phyloP scores from a whole-genome alignment of 1,139 yeast species.

The Candida sanyaensis region DNA sequence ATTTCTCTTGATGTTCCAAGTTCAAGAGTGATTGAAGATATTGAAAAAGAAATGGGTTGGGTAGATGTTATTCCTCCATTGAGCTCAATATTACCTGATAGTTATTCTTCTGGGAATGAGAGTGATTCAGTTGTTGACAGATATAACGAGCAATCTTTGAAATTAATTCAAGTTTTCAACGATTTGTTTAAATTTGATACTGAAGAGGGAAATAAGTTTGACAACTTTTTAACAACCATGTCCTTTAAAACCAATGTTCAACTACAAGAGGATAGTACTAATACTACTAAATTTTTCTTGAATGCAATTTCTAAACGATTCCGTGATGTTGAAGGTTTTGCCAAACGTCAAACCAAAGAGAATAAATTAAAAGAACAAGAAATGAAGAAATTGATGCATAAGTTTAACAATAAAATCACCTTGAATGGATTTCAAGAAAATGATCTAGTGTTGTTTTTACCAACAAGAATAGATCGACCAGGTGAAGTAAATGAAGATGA shows the following conservation, averaged over 20 bases:
- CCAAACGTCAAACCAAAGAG: slow-evolving; percentile 77
- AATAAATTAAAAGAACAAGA: slow-evolving; percentile 55
- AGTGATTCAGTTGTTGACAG: slow-evolving; percentile 14
- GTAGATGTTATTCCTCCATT: slow-evolving; percentile 26
- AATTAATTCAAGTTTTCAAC: slow-evolving; percentile 21
- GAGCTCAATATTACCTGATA: slow-evolving; percentile 15
- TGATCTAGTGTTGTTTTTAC: slow-evolving; percentile 81
- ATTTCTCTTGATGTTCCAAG: slow-evolving; percentile 24
- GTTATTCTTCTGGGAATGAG: slow-evolving; percentile 10
- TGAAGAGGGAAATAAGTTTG: slow-evolving; percentile 20
- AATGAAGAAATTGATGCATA: slow-evolving; percentile 33
- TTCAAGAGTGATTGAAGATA: slow-evolving; percentile 31
- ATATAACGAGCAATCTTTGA: slow-evolving; percentile 19
- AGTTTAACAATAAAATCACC: slow-evolving; percentile 55
- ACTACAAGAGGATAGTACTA: slow-evolving; percentile 24
- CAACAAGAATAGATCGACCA: slow-evolving; percentile 58
- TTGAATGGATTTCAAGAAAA: slow-evolving; percentile 64
- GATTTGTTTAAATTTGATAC: slow-evolving; percentile 20
- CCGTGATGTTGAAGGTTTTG: slow-evolving; percentile 73
- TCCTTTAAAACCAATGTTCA: slow-evolving; percentile 42
- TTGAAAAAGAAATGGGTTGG: slow-evolving; percentile 30
- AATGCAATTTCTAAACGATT: slow-evolving; percentile 76
- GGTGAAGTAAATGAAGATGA: slow-evolving; percentile 18
- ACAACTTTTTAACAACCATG: slow-evolving; percentile 24
- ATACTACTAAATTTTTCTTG: slow-evolving; percentile 47